These are phyloP conservation scores for Mangifera indica DNA, from an alignment of 345 rosid genomes.

Conservation along the genomic window DNA sequence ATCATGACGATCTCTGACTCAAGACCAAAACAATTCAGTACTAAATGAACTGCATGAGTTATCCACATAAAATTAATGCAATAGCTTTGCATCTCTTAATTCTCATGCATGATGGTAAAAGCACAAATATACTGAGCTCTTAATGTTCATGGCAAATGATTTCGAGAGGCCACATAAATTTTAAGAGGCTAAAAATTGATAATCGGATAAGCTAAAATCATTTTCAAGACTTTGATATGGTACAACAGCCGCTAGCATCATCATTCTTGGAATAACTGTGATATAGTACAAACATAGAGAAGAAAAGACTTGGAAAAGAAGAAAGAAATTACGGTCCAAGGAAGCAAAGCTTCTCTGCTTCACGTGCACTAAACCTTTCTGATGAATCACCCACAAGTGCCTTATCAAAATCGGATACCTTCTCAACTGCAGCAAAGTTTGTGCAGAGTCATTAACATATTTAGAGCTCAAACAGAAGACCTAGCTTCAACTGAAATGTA, in stretches of 20 bases:
- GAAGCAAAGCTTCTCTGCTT: slow-evolving; percentile 68
- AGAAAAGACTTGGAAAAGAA: not conserved
- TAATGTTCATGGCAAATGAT: not conserved
- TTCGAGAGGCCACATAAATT: not conserved
- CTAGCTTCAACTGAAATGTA: not conserved
- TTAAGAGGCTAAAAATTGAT: not conserved
- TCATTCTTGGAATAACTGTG: not conserved
- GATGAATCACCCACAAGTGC: slow-evolving; percentile 47
- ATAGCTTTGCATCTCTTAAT: not conserved
- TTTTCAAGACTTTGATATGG: not conserved
- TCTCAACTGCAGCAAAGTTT: slow-evolving; percentile 47
- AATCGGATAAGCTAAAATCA: not conserved
- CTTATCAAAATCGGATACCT: slow-evolving; percentile 33
- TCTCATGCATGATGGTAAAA: not conserved
- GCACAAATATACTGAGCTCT: not conserved
- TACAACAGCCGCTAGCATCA: not conserved
- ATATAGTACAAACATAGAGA: not conserved
- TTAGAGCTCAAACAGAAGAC: not conserved
- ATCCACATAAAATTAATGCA: not conserved
- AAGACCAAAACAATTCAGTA: slow-evolving; percentile 22
- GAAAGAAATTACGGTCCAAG: slow-evolving; percentile 69
- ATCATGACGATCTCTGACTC: slow-evolving; percentile 63
- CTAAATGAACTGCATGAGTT: not conserved
- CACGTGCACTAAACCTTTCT: slow-evolving; percentile 71
- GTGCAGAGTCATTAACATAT: slow-evolving; percentile 19